Conservation (phyloP, 2,329 filamentous ascomycete genomes). For the Teratosphaeria pseudoeucalypti region DNA sequence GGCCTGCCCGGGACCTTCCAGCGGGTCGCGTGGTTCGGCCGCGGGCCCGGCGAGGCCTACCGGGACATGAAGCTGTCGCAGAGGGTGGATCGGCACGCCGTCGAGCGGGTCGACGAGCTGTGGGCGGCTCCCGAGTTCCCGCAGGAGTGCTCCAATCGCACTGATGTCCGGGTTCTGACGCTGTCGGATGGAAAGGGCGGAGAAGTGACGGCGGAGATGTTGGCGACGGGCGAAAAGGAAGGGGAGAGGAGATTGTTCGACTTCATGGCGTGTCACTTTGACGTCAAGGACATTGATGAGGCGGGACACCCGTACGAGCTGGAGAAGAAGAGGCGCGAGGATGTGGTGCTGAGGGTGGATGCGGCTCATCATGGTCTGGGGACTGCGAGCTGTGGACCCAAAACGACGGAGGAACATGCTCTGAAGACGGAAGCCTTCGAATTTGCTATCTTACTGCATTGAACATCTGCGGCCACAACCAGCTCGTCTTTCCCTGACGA, state of each 20-base stretch:
- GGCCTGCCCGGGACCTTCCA: constrained; percentile 39
- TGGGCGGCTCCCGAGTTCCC: constrained; percentile 55
- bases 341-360: constrained; percentile 49
- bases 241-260: constrained; percentile 17
- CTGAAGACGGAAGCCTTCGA: constrained; percentile 28
- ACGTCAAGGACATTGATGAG: constrained; percentile 42
- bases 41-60: constrained; percentile 57
- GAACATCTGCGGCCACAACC: neutral
- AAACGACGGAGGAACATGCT: constrained; percentile 32
- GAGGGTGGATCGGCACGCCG: constrained; percentile 31
- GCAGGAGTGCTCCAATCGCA: constrained; percentile 57
- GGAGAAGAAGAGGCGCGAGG: constrained; percentile 40
- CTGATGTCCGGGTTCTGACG: constrained; percentile 48
- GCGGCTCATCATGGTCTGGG: constrained; percentile 54
- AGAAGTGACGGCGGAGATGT: constrained; percentile 21
- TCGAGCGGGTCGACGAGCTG: constrained; percentile 37
- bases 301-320: constrained; percentile 57
- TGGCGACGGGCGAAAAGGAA: constrained; percentile 7
- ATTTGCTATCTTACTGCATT: constrained; percentile 12
- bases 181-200: constrained; percentile 8
- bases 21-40: constrained; percentile 49
- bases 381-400: constrained; percentile 52
- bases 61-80: constrained; percentile 54
- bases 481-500: neutral
- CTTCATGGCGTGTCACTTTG: constrained; percentile 49